These are phyloP conservation scores for Mycena latifolia DNA, from an alignment of 768 basidiomycete species.

Conservation along the genomic window DNA sequence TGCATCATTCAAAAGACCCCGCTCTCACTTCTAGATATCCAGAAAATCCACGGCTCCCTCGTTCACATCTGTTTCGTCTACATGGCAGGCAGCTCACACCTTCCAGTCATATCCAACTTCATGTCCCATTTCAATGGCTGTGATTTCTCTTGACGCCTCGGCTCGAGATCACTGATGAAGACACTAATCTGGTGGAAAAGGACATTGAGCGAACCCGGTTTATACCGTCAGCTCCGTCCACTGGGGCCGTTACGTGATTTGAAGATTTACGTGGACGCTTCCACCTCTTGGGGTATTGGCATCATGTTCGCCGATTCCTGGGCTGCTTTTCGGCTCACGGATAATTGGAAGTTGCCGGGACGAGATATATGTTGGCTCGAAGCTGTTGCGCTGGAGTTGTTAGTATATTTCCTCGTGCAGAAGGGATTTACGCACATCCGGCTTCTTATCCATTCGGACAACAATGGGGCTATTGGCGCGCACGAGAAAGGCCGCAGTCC, in stretches of 20 bases:
- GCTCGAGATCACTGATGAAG: not conserved
- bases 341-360: conserved; percentile 30
- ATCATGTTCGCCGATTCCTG: conserved; percentile 34
- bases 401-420: conserved; percentile 21
- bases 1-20: no score
- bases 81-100: conserved; percentile 9
- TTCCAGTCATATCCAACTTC: conserved; percentile 20
- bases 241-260: not conserved
- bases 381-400: conserved; percentile 23
- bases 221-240: conserved; percentile 12
- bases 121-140: conserved; percentile 1
- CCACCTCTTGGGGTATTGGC: conserved; percentile 43
- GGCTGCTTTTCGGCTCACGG: conserved; percentile 27
- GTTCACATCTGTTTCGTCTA: conserved; percentile 24
- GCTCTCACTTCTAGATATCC: no score
- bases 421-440: conserved; percentile 14
- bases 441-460: conserved; percentile 22
- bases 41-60: conserved; percentile 25
- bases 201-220: not conserved
- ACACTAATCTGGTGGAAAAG: conserved; percentile 6
- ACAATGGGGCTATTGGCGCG: conserved; percentile 26
- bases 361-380: conserved; percentile 46
- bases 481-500: conserved; percentile 11
- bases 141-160: not conserved
- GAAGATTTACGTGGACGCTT: conserved; percentile 36